phyloP scores from a whole-genome alignment of 2,329 filamentous ascomycete genomes.

The Sordariomycetes sp. region DNA sequence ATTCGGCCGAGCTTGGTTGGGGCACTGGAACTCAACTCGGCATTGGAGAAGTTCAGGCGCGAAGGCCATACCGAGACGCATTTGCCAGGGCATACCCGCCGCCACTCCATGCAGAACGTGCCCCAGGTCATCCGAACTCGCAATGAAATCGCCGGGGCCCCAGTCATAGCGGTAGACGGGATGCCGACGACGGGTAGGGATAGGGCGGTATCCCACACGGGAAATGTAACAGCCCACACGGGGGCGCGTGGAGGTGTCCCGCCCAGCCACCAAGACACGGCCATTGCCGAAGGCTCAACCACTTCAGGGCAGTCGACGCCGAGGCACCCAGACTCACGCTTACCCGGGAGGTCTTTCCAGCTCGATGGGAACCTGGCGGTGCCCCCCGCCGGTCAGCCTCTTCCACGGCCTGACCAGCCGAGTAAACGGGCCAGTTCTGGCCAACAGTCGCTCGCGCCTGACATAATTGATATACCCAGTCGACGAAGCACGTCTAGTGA shows the following conservation, averaged over 20 bases:
- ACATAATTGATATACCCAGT: conserved; percentile 34
- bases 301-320: not conserved
- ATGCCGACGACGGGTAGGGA: not conserved
- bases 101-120: conserved; percentile 2
- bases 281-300: not conserved
- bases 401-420: not conserved
- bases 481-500: conserved; percentile 29
- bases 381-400: conserved; percentile 19
- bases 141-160: not conserved
- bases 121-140: not conserved
- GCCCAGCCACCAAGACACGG: not conserved
- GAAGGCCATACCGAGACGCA: conserved; percentile 29
- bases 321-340: not conserved
- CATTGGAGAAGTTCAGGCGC: conserved; percentile 76
- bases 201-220: not conserved
- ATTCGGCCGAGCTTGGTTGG: conserved; percentile 91
- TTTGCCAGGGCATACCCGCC: not conserved
- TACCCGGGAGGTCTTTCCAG: conserved; percentile 9
- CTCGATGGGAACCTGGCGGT: conserved; percentile 30
- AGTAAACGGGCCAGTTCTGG: not conserved
- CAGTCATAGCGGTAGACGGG: not conserved
- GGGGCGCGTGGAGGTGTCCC: not conserved
- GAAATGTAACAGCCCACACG: not conserved
- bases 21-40: conserved; percentile 84
- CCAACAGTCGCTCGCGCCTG: conserved; percentile 8